These are phyloP conservation scores for Leucocoprinus sp. DNA, from an alignment of 768 basidiomycete genomes.

Conservation along the genomic window DNA sequence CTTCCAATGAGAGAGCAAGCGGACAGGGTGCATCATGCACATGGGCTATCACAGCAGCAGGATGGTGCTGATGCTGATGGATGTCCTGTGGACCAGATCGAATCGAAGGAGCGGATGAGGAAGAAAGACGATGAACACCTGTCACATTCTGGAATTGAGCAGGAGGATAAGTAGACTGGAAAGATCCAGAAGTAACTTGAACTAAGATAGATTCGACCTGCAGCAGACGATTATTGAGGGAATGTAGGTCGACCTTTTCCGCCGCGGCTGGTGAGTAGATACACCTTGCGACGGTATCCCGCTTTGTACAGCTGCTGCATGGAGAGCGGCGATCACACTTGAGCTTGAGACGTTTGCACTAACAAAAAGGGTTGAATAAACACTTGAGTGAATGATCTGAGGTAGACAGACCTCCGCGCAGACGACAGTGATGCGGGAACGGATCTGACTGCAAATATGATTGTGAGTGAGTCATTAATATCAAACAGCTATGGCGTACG, in stretches of 20 bases:
- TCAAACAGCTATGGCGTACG: neutral
- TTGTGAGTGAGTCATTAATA: neutral
- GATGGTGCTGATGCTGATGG: constrained; percentile 23
- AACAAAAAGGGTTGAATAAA: constrained; percentile 11
- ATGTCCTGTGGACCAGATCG: constrained; percentile 10
- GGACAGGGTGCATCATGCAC: constrained; percentile 29
- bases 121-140: neutral
- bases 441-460: constrained; percentile 11
- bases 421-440: constrained; percentile 17
- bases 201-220: constrained; percentile 57
- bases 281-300: constrained; percentile 65
- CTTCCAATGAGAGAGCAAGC: constrained; percentile 46
- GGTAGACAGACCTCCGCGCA: constrained; percentile 14
- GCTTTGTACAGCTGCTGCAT: constrained; percentile 72
- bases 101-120: constrained; percentile 1
- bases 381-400: neutral
- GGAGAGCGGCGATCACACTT: constrained; percentile 78
- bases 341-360: constrained; percentile 86
- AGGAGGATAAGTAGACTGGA: constrained; percentile 29
- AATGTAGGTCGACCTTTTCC: constrained; percentile 86
- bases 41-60: constrained; percentile 22
- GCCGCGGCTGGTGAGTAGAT: constrained; percentile 76
- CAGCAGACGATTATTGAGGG: constrained; percentile 72
- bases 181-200: constrained; percentile 35
- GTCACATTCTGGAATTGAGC: constrained; percentile 8